Conservation (phyloP, 352 stramenopile species). For the Phytopythium ostracodes region DNA sequence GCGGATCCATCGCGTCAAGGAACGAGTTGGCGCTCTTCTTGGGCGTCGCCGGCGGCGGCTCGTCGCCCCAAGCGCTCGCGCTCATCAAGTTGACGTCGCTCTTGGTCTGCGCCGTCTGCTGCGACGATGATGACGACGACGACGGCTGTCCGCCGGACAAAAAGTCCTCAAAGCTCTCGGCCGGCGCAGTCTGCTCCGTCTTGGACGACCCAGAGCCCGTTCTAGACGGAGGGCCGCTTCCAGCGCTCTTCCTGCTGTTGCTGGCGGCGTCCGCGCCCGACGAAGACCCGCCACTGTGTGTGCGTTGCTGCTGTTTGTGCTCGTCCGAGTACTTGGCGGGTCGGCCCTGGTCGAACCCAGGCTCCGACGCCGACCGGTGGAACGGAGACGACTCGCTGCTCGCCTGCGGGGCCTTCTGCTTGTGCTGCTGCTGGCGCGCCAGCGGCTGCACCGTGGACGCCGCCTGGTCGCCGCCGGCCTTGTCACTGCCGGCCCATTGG, state of each 20-base stretch:
- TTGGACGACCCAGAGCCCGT: constrained; percentile 26
- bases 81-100: constrained; percentile 73
- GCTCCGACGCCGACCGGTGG: constrained; percentile 38
- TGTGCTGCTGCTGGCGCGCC: constrained; percentile 17
- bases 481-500: constrained; percentile 33
- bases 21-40: constrained; percentile 35
- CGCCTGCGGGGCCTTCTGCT: constrained; percentile 13
- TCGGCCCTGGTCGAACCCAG: constrained; percentile 44
- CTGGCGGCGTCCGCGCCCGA: not conserved
- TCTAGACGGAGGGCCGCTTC: constrained; percentile 25
- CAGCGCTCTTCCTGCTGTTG: constrained; percentile 3
- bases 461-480: constrained; percentile 11
- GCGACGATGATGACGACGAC: constrained; percentile 1
- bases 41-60: constrained; percentile 18
- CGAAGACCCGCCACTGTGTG: not conserved
- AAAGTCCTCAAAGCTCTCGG: constrained; percentile 70
- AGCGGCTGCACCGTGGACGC: constrained; percentile 16
- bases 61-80: constrained; percentile 48
- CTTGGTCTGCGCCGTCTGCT: constrained; percentile 11
- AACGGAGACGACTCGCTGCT: constrained; percentile 20
- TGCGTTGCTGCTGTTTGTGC: constrained; percentile 5
- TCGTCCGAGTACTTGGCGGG: constrained; percentile 67
- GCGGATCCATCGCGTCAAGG: constrained; percentile 61
- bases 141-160: constrained; percentile 47
- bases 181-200: constrained; percentile 15